Percentiles rank a stretch among this genome's conserved stretches.
These are phyloP conservation scores for Mycena latifolia DNA, from an alignment of 768 basidiomycete genomes.

Conservation along the genomic window DNA sequence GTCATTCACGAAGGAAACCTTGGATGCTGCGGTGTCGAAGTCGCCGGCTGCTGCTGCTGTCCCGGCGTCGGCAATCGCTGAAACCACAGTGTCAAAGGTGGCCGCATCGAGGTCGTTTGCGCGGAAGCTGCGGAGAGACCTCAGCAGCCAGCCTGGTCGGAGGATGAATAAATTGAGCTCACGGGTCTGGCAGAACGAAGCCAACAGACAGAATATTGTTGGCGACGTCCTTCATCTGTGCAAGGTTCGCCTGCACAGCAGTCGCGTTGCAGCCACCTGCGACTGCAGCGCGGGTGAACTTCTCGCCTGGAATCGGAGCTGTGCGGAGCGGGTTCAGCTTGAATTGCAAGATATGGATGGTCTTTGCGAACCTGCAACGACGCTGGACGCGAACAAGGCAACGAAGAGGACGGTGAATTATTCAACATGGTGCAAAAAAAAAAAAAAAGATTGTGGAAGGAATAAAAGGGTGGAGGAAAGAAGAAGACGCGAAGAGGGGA, in stretches of 20 bases:
- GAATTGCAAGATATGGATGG: background rate
- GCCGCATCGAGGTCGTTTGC: background rate
- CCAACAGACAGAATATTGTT: background rate
- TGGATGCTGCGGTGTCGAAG: background rate
- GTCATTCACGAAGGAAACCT: background rate
- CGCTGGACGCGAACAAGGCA: background rate
- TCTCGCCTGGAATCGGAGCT: background rate
- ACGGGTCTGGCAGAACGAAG: conserved; percentile 4
- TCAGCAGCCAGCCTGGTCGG: background rate
- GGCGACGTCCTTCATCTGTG: background rate
- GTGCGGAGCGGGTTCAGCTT: background rate
- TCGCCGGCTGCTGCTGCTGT: background rate
- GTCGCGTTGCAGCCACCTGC: background rate
- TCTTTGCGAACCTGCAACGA: background rate
- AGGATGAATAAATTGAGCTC: background rate
- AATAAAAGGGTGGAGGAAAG: background rate
- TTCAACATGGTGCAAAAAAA: conserved; percentile 4
- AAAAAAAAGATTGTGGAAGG: background rate
- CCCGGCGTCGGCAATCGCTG: conserved; percentile 4
- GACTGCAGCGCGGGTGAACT: background rate
- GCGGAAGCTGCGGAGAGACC: background rate
- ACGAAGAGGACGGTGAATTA: conserved; percentile 5
- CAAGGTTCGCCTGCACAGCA: background rate
- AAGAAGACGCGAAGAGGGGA: conserved; percentile 1
- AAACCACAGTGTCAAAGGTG: background rate